Percentiles rank a stretch among this genome's conserved stretches.
phyloP scores from a whole-genome alignment of 257 asterid genomes.

The Nicotiana noctiflora region DNA sequence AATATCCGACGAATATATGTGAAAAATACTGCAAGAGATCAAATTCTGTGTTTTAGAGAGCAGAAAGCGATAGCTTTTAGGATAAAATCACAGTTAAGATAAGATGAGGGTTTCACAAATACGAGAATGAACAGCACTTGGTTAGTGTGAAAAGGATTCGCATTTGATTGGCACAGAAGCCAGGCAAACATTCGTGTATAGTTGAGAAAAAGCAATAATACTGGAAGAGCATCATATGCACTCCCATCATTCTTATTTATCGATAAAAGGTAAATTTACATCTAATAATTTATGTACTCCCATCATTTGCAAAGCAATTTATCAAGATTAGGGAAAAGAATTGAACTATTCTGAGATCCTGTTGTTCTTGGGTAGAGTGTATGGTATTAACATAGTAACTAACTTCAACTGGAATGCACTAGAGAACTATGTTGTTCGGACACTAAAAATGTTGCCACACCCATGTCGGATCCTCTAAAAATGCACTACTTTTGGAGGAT shows the following conservation, averaged over 20 bases:
- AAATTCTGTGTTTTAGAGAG: neutral
- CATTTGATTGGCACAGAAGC: neutral
- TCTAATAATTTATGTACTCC: too few species aligned
- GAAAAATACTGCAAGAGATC: constrained; percentile 63
- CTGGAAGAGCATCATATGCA: neutral
- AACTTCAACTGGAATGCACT: neutral
- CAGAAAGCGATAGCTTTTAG: neutral
- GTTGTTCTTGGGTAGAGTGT: neutral
- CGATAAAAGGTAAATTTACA: too few species aligned
- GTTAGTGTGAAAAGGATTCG: neutral
- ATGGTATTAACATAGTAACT: neutral
- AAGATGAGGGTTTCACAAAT: neutral
- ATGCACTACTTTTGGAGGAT: too few species aligned
- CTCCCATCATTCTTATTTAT: neutral
- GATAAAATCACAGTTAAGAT: neutral
- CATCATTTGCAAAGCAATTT: neutral
- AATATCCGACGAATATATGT: constrained; percentile 73
- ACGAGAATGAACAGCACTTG: neutral
- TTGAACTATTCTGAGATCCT: neutral
- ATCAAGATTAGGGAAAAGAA: neutral
- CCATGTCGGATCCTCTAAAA: too few species aligned
- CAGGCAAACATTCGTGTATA: neutral
- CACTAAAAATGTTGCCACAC: too few species aligned
- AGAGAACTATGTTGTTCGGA: neutral
- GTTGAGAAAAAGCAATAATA: neutral